These are phyloP conservation scores for Phaeophleospora eucalypticola DNA, from an alignment of 2,329 filamentous ascomycete genomes.

Conservation along the genomic window DNA sequence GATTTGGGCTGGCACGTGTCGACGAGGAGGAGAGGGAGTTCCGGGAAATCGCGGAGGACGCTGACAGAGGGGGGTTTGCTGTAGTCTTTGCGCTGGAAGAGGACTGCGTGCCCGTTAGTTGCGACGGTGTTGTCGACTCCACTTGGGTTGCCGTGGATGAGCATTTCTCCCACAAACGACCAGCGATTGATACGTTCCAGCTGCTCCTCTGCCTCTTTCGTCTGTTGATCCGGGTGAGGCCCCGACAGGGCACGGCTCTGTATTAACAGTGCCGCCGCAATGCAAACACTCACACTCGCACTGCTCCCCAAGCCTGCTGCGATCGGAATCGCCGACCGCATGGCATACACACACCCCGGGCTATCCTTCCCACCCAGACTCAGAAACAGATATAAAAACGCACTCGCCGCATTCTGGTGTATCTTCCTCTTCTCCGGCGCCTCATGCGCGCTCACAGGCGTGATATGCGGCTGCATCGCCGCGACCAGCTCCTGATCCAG, in stretches of 20 bases:
- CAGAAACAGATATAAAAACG: conserved; percentile 90
- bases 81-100: conserved; percentile 80
- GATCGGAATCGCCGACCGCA: conserved; percentile 91
- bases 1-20: conserved; percentile 86
- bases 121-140: conserved; percentile 97
- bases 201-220: conserved; percentile 81
- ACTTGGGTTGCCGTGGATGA: conserved; percentile 94
- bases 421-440: conserved; percentile 72
- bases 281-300: conserved; percentile 87
- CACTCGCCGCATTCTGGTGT: conserved; percentile 73
- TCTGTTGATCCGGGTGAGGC: conserved; percentile 85
- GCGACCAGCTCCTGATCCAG: conserved; percentile 79
- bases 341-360: conserved; percentile 78
- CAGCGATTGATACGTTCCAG: conserved; percentile 94
- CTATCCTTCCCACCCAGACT: conserved; percentile 77
- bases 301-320: conserved; percentile 88
- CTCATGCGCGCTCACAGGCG: conserved; percentile 61
- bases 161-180: conserved; percentile 96
- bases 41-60: conserved; percentile 81
- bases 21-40: conserved; percentile 82
- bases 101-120: conserved; percentile 86
- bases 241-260: conserved; percentile 85
- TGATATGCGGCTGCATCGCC: conserved; percentile 75
- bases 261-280: conserved; percentile 71
- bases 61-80: conserved; percentile 65